Evolutionary conservation across 331 rosid genomes (phyloP), one percentile per base, ranked within the genome.

Genomic region (Pyrus hybrid): DNA sequence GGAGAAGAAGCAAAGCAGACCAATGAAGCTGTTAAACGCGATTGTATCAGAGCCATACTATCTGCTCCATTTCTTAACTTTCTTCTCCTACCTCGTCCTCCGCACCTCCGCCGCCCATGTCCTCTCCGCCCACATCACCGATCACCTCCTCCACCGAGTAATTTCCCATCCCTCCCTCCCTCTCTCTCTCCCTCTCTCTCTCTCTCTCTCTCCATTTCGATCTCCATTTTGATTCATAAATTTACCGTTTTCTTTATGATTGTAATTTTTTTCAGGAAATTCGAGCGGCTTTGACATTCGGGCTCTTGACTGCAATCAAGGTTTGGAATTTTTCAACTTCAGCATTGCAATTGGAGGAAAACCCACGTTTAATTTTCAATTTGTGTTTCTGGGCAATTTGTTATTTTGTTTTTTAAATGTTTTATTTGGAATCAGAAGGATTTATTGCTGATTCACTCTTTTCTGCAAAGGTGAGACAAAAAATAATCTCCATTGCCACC

Each of bases 51-150:
- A 93, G 77, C 97, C 99, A 2, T 85, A 88, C 56, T 88, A 86
- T 56, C 80, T 88, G 75, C 86, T 85, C 43, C 97, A 92, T 75
- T 91, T 94, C 81, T 74, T 92, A 23, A 78, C 92, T 4, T 87
- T 90, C 86, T 94, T 90, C 85, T 94, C 99, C 45, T 94, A 92
- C 83, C 69, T 90, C 6, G 81, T 87, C 57, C 4, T 94, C 76
- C 99, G 97, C 63, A 80, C 82, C 65, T 90, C 93, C 8, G 85
- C 88, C 9, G 35, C 78, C n/a, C 84, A 64, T n/a, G 28, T 85
- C 67, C 83, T 92, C 67, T 72, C 82, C 21, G 87, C 90, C 25
- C 58, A 76, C n/a, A 78, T 82, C 72, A 68, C 74, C 18, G 75
- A 79, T 26, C 84, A 61, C 76, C 92, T 88, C 21, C 83, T 92